Evolutionary conservation across 768 basidiomycete genomes (phyloP).

Genomic region (Suillus paluster): DNA sequence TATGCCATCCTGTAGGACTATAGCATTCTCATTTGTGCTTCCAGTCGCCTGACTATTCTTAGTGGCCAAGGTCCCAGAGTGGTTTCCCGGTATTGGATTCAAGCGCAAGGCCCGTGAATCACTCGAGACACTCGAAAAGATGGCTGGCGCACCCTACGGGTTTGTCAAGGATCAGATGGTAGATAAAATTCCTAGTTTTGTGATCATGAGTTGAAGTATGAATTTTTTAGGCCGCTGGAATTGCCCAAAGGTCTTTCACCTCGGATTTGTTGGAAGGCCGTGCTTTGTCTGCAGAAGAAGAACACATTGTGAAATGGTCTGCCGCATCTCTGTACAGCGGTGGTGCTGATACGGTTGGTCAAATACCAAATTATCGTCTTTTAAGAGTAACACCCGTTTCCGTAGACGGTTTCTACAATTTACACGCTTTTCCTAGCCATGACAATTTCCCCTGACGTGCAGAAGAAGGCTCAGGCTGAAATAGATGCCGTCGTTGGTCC

Average conservation of each 20-base stretch:
- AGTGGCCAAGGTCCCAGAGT: slow-evolving; percentile 54
- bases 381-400: neutral
- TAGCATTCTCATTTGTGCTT: neutral
- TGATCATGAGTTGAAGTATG: neutral
- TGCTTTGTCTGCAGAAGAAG: slow-evolving; percentile 55
- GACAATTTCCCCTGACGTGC: slow-evolving; percentile 42
- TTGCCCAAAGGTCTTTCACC: slow-evolving; percentile 51
- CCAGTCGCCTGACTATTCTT: slow-evolving; percentile 1
- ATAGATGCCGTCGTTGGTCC: slow-evolving; percentile 62
- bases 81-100: slow-evolving; percentile 62
- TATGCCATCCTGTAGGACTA: slow-evolving; percentile 44
- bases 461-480: slow-evolving; percentile 64
- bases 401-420: slow-evolving; percentile 12
- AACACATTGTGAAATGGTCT: slow-evolving; percentile 66
- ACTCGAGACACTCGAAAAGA: slow-evolving; percentile 54
- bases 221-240: slow-evolving; percentile 54
- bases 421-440: slow-evolving; percentile 10
- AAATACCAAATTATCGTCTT: neutral
- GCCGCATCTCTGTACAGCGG: slow-evolving; percentile 38
- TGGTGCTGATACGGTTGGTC: slow-evolving; percentile 1
- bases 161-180: slow-evolving; percentile 70
- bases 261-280: slow-evolving; percentile 60
- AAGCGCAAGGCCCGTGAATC: slow-evolving; percentile 55
- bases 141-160: slow-evolving; percentile 59
- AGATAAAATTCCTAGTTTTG: neutral